Evolutionary conservation across 2,329 filamentous ascomycete genomes (phyloP), one percentile per base, ranked within the genome.

Genomic region (Neophaeococcomyces mojaviensis): DNA sequence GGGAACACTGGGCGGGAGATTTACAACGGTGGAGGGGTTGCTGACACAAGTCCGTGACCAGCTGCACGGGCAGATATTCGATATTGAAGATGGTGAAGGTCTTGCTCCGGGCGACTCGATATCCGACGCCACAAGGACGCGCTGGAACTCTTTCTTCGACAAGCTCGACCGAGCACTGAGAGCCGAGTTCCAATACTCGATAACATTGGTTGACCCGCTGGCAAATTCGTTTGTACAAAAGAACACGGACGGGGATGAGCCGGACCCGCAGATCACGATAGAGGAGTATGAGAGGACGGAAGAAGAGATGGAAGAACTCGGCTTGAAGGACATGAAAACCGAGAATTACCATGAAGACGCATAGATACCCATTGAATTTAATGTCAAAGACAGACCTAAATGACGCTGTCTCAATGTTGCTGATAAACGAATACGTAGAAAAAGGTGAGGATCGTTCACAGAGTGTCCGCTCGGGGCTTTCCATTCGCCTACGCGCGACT

Each of bases 191-290:
- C 79, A 83, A 54, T 98, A 96, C 63, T 88, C 82, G 4, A 73
- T 97, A 48, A 76, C 92, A 4, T 76, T 98, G 30, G 79, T 83
- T 51, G 92, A 98, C 62, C 92, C 92, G 0, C 71, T 97, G 52
- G 92, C 89, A 9, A 86, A 86, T 64, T 95, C 88, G 61, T 98
- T 94, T 62, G 85, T 98, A 37, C 92, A 98, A 69, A 87, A 89
- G 59, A 75, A 94, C 49, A 78, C 73, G 40, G 85, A 81, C 3
- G 54, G 54, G 6, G 48, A 57, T 19, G 84, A 88, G 55, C 83
- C 85, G 2, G 92, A 98, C 61, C 83, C 83, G 13, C 84, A 92
- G 67, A 84, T 98, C 62, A 80, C 77, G 47, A 75, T 79, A 2
- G 86, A 87, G 67, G 84, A 86, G 24, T 98, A 98, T 64, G 79